These are phyloP conservation scores for Pulveroboletus frians DNA, from an alignment of 768 basidiomycete genomes.

Conservation along the genomic window DNA sequence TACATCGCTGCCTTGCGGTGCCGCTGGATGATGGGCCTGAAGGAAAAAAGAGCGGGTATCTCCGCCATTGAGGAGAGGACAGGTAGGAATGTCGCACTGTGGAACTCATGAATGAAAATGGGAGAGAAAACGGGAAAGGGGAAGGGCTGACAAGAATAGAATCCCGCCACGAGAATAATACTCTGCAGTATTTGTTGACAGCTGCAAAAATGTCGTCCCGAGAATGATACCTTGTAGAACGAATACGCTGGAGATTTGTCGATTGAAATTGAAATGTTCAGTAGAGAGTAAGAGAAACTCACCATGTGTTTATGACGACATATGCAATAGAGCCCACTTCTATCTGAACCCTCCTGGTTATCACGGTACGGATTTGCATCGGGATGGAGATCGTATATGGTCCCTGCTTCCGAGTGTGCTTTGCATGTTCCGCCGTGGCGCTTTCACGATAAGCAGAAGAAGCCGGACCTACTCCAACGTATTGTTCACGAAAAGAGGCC, in stretches of 20 bases:
- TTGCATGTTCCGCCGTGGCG: slow-evolving; percentile 49
- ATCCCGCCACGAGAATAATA: slow-evolving; percentile 65
- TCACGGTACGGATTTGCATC: slow-evolving; percentile 46
- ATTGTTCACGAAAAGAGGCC: slow-evolving; percentile 40
- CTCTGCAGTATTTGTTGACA: slow-evolving; percentile 34
- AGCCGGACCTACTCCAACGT: slow-evolving; percentile 39
- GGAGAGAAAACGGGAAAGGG: neutral
- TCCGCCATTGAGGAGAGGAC: slow-evolving; percentile 57
- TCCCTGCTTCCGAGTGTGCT: slow-evolving; percentile 38
- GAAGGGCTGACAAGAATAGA: slow-evolving; percentile 63
- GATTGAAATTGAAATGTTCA: neutral
- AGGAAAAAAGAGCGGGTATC: slow-evolving; percentile 44
- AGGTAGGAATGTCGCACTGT: slow-evolving; percentile 53
- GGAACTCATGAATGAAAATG: neutral
- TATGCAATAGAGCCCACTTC: slow-evolving; percentile 36
- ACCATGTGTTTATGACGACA: slow-evolving; percentile 30
- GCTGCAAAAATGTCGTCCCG: slow-evolving; percentile 42
- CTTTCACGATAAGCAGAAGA: slow-evolving; percentile 43
- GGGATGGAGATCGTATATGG: slow-evolving; percentile 47
- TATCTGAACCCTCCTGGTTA: slow-evolving; percentile 44
- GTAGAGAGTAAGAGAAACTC: neutral
- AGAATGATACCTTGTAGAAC: slow-evolving; percentile 29
- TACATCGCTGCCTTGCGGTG: slow-evolving; percentile 46
- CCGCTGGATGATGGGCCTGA: slow-evolving; percentile 41
- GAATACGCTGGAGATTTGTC: slow-evolving; percentile 33